These are phyloP conservation scores for Monilinia fructigena DNA, from an alignment of 2,329 filamentous ascomycete genomes.

Conservation along the genomic window DNA sequence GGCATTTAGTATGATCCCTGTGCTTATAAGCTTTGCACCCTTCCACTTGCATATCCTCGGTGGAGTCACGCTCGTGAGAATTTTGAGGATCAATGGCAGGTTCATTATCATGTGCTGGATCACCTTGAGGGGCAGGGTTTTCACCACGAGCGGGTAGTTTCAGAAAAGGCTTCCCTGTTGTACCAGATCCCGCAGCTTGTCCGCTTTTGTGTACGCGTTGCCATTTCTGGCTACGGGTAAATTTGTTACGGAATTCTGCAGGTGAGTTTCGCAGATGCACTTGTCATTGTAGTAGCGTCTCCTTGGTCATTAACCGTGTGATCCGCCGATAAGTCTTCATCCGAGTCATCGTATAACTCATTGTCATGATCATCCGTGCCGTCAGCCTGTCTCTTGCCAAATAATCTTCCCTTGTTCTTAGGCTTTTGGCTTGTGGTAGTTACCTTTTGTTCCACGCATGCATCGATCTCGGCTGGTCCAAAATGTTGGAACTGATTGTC, in stretches of 20 bases:
- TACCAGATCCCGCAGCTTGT: constrained; percentile 39
- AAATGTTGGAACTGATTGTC: background rate
- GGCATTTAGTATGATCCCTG: constrained; percentile 32
- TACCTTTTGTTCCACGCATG: background rate
- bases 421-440: background rate
- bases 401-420: constrained; percentile 1
- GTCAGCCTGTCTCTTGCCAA: constrained; percentile 15
- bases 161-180: constrained; percentile 50
- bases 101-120: background rate
- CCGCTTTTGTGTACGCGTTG: background rate
- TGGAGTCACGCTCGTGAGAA: constrained; percentile 27
- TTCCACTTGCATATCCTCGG: constrained; percentile 28
- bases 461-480: background rate
- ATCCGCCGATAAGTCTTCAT: background rate
- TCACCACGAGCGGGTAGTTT: constrained; percentile 41
- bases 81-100: background rate
- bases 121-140: constrained; percentile 5
- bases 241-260: background rate
- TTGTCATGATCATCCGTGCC: constrained; percentile 5
- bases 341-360: background rate
- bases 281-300: constrained; percentile 24
- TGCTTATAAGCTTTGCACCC: constrained; percentile 37
- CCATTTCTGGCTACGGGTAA: background rate
- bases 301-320: constrained; percentile 15
- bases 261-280: background rate